Evolutionary conservation across 2,329 filamentous ascomycete genomes (phyloP).

Genomic region (Talaromyces sp.): DNA sequence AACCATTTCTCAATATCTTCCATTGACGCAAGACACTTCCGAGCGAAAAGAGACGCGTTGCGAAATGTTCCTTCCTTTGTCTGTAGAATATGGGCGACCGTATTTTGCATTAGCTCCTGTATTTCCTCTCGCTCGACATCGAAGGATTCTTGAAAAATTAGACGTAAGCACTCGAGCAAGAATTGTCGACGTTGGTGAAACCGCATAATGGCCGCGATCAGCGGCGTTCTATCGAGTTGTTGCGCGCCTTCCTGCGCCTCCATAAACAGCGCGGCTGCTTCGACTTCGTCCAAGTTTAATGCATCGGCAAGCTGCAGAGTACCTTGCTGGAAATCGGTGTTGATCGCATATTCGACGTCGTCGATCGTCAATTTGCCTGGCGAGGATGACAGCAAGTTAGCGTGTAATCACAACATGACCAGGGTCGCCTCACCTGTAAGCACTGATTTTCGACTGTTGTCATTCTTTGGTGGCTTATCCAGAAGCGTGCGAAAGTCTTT

Average conservation of each 20-base stretch:
- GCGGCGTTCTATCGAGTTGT: slow-evolving; percentile 66
- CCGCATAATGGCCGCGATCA: slow-evolving; percentile 76
- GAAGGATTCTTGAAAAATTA: slow-evolving; percentile 69
- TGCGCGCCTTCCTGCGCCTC: slow-evolving; percentile 67
- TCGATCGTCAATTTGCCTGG: slow-evolving; percentile 72
- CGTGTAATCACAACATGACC: background rate
- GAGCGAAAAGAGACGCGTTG: slow-evolving; percentile 62
- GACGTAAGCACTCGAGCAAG: slow-evolving; percentile 75
- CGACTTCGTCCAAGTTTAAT: slow-evolving; percentile 82
- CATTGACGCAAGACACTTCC: slow-evolving; percentile 74
- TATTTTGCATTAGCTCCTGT: slow-evolving; percentile 53
- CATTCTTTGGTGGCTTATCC: slow-evolving; percentile 70
- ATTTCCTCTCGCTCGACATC: slow-evolving; percentile 57
- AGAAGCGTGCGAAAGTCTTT: slow-evolving; percentile 68
- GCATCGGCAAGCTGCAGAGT: slow-evolving; percentile 80
- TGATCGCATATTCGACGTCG: slow-evolving; percentile 73
- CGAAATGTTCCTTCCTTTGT: slow-evolving; percentile 47
- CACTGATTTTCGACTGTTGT: slow-evolving; percentile 69
- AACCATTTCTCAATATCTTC: slow-evolving; percentile 72
- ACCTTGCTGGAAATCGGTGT: slow-evolving; percentile 81
- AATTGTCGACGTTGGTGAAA: slow-evolving; percentile 85
- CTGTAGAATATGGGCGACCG: slow-evolving; percentile 57
- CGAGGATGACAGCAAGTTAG: slow-evolving; percentile 13
- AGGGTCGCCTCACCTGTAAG: slow-evolving; percentile 55
- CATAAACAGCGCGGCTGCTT: slow-evolving; percentile 73